Conservation (phyloP, 208 protist species). For the Angomonas ambiguus region DNA sequence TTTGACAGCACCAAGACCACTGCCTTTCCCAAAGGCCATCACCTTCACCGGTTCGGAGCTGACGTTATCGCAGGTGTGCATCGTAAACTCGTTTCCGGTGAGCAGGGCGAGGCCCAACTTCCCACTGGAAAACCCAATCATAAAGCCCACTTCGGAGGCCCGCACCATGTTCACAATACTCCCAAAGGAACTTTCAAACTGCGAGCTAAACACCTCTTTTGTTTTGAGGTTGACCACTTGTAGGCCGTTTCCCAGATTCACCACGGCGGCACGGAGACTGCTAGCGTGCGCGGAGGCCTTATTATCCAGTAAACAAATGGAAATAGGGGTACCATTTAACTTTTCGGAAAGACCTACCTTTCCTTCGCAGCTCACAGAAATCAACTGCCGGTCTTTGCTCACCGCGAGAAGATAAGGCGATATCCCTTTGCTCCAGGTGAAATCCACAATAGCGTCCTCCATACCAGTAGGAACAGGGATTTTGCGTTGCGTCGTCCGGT, state of each 20-base stretch:
- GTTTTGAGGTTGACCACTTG: constrained; percentile 44
- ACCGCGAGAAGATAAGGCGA: constrained; percentile 39
- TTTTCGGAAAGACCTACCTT: constrained; percentile 47
- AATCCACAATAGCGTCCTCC: constrained; percentile 84
- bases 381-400: constrained; percentile 85
- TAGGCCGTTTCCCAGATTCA: constrained; percentile 52
- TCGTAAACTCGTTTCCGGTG: constrained; percentile 29
- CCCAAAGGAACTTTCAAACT: constrained; percentile 75
- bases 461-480: constrained; percentile 86
- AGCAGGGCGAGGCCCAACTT: constrained; percentile 44
- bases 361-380: constrained; percentile 81
- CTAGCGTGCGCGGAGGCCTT: constrained; percentile 14
- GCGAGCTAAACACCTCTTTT: constrained; percentile 41
- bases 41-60: constrained; percentile 28
- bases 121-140: constrained; percentile 59
- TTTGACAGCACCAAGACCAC: constrained; percentile 37
- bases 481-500: constrained; percentile 89
- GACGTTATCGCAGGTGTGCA: constrained; percentile 25
- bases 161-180: constrained; percentile 37
- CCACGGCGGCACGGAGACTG: constrained; percentile 39
- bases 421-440: constrained; percentile 78
- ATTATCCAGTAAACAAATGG: constrained; percentile 54
- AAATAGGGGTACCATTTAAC: constrained; percentile 39
- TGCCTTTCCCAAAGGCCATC: constrained; percentile 43
- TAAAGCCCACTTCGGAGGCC: constrained; percentile 27